Conservation (phyloP, 2,329 filamentous ascomycete genomes). For the Fusarium sororula region DNA sequence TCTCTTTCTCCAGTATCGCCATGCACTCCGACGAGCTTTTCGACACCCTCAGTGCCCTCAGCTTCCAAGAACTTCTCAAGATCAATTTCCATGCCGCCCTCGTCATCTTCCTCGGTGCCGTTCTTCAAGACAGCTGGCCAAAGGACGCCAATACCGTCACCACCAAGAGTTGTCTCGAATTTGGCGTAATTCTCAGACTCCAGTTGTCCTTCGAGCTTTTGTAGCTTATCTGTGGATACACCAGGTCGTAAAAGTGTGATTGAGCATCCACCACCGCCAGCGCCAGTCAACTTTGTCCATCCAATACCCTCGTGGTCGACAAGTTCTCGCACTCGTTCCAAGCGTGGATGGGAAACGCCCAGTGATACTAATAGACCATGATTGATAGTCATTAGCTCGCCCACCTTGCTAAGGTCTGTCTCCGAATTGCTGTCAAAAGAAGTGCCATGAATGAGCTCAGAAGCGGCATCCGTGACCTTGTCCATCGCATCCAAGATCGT, state of each 20-base stretch:
- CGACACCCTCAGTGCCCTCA: slow-evolving; percentile 84
- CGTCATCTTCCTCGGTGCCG: slow-evolving; percentile 77
- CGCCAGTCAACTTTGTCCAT: slow-evolving; percentile 97
- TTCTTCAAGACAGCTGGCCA: slow-evolving; percentile 93
- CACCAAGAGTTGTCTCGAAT: slow-evolving; percentile 90
- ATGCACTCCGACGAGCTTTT: slow-evolving; percentile 84
- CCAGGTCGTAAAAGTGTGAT: slow-evolving; percentile 87
- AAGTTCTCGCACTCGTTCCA: slow-evolving; percentile 91
- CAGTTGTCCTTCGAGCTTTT: slow-evolving; percentile 71
- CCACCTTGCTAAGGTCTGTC: slow-evolving; percentile 75
- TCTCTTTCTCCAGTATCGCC: slow-evolving; percentile 74
- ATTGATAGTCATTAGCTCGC: slow-evolving; percentile 91
- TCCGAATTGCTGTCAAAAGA: slow-evolving; percentile 73
- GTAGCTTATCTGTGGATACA: slow-evolving; percentile 63
- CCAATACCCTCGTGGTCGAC: slow-evolving; percentile 90
- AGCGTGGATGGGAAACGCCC: slow-evolving; percentile 91
- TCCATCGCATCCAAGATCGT: slow-evolving; percentile 89
- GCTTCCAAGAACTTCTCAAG: slow-evolving; percentile 84
- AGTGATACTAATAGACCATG: slow-evolving; percentile 91
- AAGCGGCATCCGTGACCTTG: slow-evolving; percentile 67
- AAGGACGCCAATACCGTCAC: slow-evolving; percentile 92
- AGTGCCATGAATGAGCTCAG: slow-evolving; percentile 64
- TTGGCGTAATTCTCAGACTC: slow-evolving; percentile 78
- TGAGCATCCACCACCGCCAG: slow-evolving; percentile 93
- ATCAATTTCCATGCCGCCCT: slow-evolving; percentile 92